Evolutionary conservation across 2,329 filamentous ascomycete species (phyloP).

Genomic region (Thelonectria rubi): DNA sequence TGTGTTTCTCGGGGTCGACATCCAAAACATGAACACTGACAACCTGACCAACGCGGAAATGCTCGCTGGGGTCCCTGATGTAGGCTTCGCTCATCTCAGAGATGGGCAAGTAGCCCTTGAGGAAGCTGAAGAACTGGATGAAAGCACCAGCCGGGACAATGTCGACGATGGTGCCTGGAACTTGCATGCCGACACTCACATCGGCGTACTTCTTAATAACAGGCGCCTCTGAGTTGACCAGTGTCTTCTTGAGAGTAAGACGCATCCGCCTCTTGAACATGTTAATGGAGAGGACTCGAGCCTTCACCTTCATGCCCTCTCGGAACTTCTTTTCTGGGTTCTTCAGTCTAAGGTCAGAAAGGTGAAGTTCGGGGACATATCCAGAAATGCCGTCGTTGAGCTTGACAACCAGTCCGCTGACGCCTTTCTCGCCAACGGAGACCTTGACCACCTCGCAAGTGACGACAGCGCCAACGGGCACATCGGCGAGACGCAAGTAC

Average conservation of each 20-base stretch:
- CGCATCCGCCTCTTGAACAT: slow-evolving; percentile 79
- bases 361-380: slow-evolving; percentile 86
- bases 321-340: slow-evolving; percentile 97
- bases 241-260: slow-evolving; percentile 91
- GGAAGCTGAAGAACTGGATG: slow-evolving; percentile 87
- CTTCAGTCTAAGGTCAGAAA: slow-evolving; percentile 87
- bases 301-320: slow-evolving; percentile 84
- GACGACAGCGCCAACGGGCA: slow-evolving; percentile 81
- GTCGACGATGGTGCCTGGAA: slow-evolving; percentile 87
- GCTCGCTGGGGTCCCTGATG: slow-evolving; percentile 86
- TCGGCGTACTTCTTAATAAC: slow-evolving; percentile 81
- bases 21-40: slow-evolving; percentile 89
- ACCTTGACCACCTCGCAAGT: slow-evolving; percentile 87
- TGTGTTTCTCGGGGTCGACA: slow-evolving; percentile 74
- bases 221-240: slow-evolving; percentile 88
- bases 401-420: slow-evolving; percentile 83
- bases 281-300: slow-evolving; percentile 84
- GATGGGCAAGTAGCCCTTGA: slow-evolving; percentile 88
- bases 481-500: slow-evolving; percentile 91
- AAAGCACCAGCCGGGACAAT: slow-evolving; percentile 81
- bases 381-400: slow-evolving; percentile 88
- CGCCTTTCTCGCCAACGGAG: slow-evolving; percentile 78
- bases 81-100: slow-evolving; percentile 98
- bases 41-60: slow-evolving; percentile 91
- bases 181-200: slow-evolving; percentile 77